Evolutionary conservation across 306 rosid genomes (phyloP).

Genomic region (Prunus mongolica): DNA sequence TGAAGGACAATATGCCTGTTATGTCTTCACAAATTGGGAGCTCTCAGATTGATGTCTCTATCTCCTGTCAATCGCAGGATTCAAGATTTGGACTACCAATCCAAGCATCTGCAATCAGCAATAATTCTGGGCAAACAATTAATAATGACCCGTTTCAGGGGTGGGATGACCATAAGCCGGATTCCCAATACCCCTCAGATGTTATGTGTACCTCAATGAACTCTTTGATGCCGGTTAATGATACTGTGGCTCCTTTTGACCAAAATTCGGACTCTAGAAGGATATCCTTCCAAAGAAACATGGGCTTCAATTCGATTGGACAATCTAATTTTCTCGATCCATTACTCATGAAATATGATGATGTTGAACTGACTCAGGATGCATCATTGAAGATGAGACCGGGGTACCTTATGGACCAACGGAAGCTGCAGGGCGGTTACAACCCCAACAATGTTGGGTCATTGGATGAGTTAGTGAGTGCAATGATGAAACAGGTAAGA

Average conservation of each 20-base stretch:
- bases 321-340: slow-evolving; percentile 36
- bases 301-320: slow-evolving; percentile 32
- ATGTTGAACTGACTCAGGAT: slow-evolving; percentile 32
- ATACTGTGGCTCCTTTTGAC: slow-evolving; percentile 38
- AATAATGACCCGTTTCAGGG: slow-evolving; percentile 43
- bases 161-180: slow-evolving; percentile 63
- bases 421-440: slow-evolving; percentile 40
- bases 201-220: slow-evolving; percentile 40
- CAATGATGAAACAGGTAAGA: slow-evolving; percentile 77
- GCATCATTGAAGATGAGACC: slow-evolving; percentile 34
- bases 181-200: slow-evolving; percentile 44
- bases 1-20: slow-evolving; percentile 36
- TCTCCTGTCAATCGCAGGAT: slow-evolving; percentile 37
- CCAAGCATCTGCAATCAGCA: slow-evolving; percentile 35
- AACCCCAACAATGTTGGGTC: slow-evolving; percentile 57
- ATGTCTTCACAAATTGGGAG: slow-evolving; percentile 39
- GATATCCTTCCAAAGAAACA: slow-evolving; percentile 34
- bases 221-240: slow-evolving; percentile 46
- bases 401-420: slow-evolving; percentile 49
- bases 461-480: slow-evolving; percentile 68
- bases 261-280: slow-evolving; percentile 32
- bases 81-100: slow-evolving; percentile 40
- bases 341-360: slow-evolving; percentile 43
- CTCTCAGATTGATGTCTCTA: slow-evolving; percentile 37
- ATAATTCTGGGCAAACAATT: slow-evolving; percentile 28